Evolutionary conservation across 257 asterid species (phyloP), one percentile per base, ranked within the genome.

Genomic region (Verbena officinalis): DNA sequence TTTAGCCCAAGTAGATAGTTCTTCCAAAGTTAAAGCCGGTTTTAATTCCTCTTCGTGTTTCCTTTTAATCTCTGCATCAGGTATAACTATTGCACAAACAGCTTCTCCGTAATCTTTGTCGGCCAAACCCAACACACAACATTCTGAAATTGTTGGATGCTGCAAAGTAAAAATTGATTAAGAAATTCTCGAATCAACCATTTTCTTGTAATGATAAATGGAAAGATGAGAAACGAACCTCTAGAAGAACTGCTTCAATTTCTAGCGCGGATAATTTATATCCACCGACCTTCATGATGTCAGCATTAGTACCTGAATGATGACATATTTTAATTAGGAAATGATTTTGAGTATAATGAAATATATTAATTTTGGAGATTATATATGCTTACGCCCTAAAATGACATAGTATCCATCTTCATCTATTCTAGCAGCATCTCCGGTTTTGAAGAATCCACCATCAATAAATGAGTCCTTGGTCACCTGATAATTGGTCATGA

Each of bases 271-370:
- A 93, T 71, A 93, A 80, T 76, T 93, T 93, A 53, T 83, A 93
- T 40, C 99, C 99, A 22, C 99, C 99, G 52, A 86, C 95, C 83
- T 93, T 93, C 95, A 93, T 87, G 69, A 93, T 93, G 76, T 93
- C 99, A 59, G 99, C 99, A 83, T 84, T 90, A 33, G 94, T 90
- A 71, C 99, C 99, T 93, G 82, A 64, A 70, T 77, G 51, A 75
- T n/a, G 17, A 58, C 9, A 42, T 53, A 7, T 58, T 11, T 9
- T 53, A 1, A 38, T 62, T 49, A 54, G 27, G 11, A 17, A 57
- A 65, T 40, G 11, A 17, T 23, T 56, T 34, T 15, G 3, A 50
- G 53, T 7, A 48, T 7, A 17, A 39, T 12, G 1, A 36, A 49
- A 48, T 27, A 17, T 39, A 59, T 23, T 7, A 57, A 7, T 22